Evolutionary conservation across 305 asterid genomes (phyloP).

Genomic region (Fraxinus sp.): DNA sequence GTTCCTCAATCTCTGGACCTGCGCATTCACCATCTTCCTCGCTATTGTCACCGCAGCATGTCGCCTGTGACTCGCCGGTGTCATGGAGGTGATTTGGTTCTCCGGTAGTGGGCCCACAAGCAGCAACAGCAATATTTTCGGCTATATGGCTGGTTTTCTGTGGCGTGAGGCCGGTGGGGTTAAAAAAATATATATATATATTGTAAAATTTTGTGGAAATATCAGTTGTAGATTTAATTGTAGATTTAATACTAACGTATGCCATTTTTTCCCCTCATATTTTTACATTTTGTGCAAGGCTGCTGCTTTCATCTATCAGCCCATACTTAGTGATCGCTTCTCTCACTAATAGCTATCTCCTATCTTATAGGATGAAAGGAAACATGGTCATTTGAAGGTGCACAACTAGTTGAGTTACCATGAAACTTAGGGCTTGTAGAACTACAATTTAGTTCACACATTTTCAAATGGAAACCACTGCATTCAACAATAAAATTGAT

Average conservation of each 20-base stretch:
- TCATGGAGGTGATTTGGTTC: too few relatives aligned
- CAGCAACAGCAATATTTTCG: too few relatives aligned
- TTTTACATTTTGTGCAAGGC: background rate
- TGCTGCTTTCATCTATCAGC: background rate
- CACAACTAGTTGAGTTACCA: background rate
- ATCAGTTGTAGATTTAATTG: background rate
- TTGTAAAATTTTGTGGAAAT: background rate
- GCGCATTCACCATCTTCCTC: too few relatives aligned
- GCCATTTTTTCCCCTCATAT: background rate
- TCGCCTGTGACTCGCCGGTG: too few relatives aligned
- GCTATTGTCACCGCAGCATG: too few relatives aligned
- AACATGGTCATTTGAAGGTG: background rate
- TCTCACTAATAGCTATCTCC: background rate
- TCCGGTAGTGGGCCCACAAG: too few relatives aligned
- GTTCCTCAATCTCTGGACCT: too few relatives aligned
- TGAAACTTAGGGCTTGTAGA: background rate
- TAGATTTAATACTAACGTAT: background rate
- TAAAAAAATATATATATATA: too few relatives aligned
- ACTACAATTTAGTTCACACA: background rate
- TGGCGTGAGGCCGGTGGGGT: too few relatives aligned
- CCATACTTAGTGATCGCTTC: background rate
- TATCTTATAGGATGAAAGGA: background rate
- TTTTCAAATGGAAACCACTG: background rate
- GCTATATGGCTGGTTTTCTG: too few relatives aligned
- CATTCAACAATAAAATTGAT: background rate